Evolutionary conservation across 257 asterid genomes (phyloP), one percentile per base, ranked within the genome.

Genomic region (Handroanthus guayacan): DNA sequence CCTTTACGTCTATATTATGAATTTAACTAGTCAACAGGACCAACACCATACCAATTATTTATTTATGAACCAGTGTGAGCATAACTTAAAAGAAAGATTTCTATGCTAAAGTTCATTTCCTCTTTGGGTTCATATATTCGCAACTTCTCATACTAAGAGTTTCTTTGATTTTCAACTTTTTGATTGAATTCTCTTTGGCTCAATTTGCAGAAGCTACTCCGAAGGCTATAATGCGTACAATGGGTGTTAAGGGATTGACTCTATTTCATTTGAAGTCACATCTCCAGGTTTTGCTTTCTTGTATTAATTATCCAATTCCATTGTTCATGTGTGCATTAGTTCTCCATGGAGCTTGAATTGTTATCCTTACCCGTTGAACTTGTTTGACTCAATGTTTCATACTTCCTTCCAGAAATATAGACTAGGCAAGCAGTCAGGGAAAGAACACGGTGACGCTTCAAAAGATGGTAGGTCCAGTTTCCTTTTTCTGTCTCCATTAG

Each of bases 221-320:
- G 12, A 93, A 93, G 84, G 94, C 98, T 36, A 82, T 93, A 64
- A 71, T 91, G 94, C 88, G 96, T 54, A 87, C 98, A 41, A 93
- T 93, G 97, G 93, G 98, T 74, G 97, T 91, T 54, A 91, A 93
- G 87, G 98, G 98, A 37, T 80, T 93, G 80, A 93, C 98, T 20
- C 91, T 93, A 12, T 93, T 87, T 82, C 98, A 93, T 79, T 83
- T 93, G 81, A 93, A 93, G 92, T 85, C 91, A 64, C 97, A 92
- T 85, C 97, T 92, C 80, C 95, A 92, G 92, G 97, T 89, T 52
- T 69, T 45, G 4, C 39, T 38, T 76, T 47, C 67, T 74, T 18
- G 31, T 72, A 41, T 74, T 36, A n/a, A 16, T 17, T 57, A 41
- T 41, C 43, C 47, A 5, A 45, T 39, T 36, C 54, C 20, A 11